These are phyloP conservation scores for Pythium folliculosum DNA, from an alignment of 352 stramenopile species.

Conservation along the genomic window DNA sequence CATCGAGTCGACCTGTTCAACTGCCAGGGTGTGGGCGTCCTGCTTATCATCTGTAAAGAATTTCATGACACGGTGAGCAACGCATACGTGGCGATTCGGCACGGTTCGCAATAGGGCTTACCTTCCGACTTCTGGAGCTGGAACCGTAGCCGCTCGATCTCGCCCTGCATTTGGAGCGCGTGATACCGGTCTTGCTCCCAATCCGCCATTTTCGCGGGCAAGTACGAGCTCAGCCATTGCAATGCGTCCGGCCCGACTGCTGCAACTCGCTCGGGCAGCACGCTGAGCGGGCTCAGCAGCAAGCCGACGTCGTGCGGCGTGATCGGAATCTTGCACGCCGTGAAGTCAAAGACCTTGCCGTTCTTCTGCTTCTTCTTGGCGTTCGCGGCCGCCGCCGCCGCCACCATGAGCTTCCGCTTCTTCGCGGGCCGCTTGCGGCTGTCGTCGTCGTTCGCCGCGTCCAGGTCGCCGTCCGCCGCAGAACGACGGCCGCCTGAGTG, in stretches of 20 bases:
- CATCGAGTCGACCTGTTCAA: conserved; percentile 80
- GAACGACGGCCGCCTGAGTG: conserved; percentile 9
- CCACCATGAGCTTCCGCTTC: conserved; percentile 53
- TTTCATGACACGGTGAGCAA: neutral
- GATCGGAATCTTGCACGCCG: conserved; percentile 59
- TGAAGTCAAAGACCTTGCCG: conserved; percentile 65
- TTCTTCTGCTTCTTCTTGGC: conserved; percentile 48
- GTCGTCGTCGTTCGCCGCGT: conserved; percentile 9
- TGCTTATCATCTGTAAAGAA: conserved; percentile 58
- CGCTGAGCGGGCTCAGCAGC: conserved; percentile 72
- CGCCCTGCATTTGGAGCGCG: conserved; percentile 76
- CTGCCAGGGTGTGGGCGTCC: conserved; percentile 74
- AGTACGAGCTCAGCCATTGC: conserved; percentile 72
- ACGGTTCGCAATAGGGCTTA: conserved; percentile 20
- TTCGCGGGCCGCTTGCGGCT: conserved; percentile 36
- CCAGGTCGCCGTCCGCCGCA: conserved; percentile 10
- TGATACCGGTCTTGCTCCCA: conserved; percentile 79
- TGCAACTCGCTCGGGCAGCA: conserved; percentile 64
- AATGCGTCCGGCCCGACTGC: conserved; percentile 61
- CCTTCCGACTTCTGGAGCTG: conserved; percentile 73
- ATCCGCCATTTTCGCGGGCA: conserved; percentile 71
- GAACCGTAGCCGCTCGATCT: conserved; percentile 75
- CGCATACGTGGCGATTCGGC: neutral
- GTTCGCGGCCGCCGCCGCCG: conserved; percentile 19
- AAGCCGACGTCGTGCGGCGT: conserved; percentile 66